Percentiles rank a stretch among this genome's conserved stretches.
Conservation (phyloP, 2,329 filamentous ascomycete species). For the Colletotrichum kahawae region DNA sequence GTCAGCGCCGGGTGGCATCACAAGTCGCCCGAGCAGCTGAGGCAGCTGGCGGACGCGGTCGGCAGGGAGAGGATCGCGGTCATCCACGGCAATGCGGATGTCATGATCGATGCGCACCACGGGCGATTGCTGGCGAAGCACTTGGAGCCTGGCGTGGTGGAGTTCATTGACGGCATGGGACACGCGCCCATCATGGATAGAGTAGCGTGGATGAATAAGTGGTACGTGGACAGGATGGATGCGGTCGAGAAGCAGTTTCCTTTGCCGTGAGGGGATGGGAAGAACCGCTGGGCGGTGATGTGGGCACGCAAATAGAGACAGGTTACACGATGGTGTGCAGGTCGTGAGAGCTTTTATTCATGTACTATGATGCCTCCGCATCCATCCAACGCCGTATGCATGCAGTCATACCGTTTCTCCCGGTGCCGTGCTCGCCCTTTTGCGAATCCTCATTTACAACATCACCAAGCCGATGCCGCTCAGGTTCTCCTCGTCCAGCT, state of each 20-base stretch:
- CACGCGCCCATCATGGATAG: constrained; percentile 79
- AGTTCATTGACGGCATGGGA: constrained; percentile 73
- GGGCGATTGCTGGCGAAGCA: constrained; percentile 70
- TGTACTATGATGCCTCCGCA: constrained; percentile 15
- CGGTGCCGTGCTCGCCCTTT: not conserved
- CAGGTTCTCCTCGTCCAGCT: constrained; percentile 76
- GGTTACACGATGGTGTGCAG: not conserved
- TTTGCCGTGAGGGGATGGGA: not conserved
- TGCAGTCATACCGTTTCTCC: not conserved
- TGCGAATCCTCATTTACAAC: constrained; percentile 40
- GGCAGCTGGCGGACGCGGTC: constrained; percentile 68
- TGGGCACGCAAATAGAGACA: not conserved
- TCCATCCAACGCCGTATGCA: constrained; percentile 6
- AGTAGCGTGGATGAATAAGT: constrained; percentile 68
- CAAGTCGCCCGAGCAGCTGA: constrained; percentile 72
- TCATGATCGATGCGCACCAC: constrained; percentile 78
- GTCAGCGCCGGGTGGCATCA: constrained; percentile 81
- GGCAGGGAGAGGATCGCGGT: constrained; percentile 78
- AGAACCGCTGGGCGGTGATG: not conserved
- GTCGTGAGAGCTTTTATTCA: constrained; percentile 6
- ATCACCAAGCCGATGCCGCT: constrained; percentile 93
- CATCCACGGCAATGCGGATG: constrained; percentile 76
- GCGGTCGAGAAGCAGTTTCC: constrained; percentile 52
- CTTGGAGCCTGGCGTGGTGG: constrained; percentile 64
- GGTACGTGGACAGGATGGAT: constrained; percentile 63